A percentile compares a stretch with the other conserved stretches of the same genome.
Conservation (phyloP, 192 early-diverging fungal species). For the Geranomyces michiganensis region DNA sequence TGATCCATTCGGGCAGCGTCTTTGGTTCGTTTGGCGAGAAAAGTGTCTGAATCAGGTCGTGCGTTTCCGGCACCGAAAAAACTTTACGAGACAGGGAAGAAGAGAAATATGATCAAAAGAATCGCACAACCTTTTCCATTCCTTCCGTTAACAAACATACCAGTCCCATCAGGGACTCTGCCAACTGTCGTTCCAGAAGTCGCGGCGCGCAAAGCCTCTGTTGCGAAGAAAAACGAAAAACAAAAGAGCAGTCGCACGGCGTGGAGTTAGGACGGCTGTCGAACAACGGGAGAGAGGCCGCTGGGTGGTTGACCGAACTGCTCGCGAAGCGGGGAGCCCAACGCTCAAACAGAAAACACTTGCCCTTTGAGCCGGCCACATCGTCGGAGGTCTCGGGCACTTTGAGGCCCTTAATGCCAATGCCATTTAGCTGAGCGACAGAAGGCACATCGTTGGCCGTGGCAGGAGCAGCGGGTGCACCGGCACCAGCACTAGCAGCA, state of each 20-base stretch:
- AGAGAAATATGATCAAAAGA: background rate
- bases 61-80: conserved; percentile 28
- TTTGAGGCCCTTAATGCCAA: conserved; percentile 25
- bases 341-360: background rate
- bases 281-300: background rate
- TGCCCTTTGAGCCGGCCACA: conserved; percentile 12
- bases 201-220: conserved; percentile 7
- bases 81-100: background rate
- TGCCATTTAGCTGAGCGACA: conserved; percentile 14
- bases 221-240: background rate
- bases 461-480: no score
- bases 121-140: background rate
- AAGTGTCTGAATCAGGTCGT: conserved; percentile 31
- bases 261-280: background rate
- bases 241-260: background rate
- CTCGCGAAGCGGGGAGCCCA: no score
- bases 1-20: conserved; percentile 31
- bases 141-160: background rate
- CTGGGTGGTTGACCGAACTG: no score
- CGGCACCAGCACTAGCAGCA: no score
- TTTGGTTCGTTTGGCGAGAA: conserved; percentile 30
- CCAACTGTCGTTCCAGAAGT: conserved; percentile 17
- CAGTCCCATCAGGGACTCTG: conserved; percentile 25
- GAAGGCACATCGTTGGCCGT: conserved; percentile 9
- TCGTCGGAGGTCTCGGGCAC: conserved; percentile 6